Evolutionary conservation across 371 early-diverging fungal species (phyloP).

Genomic region (Aphelidium insulamus): DNA sequence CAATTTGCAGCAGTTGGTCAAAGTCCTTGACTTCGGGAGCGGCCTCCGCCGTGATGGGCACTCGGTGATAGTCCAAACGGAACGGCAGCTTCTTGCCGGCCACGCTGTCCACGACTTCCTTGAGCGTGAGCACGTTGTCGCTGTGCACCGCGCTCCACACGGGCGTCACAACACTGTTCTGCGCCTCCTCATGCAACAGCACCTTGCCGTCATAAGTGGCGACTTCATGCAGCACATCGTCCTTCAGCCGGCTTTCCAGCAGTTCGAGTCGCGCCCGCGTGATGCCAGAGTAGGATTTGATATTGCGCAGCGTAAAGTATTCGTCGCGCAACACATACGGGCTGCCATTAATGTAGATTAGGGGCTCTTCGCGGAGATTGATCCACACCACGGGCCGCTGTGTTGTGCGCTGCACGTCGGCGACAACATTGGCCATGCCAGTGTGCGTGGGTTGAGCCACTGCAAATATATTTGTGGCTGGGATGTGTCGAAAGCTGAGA

Average conservation of each 20-base stretch:
- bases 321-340: conserved; percentile 49
- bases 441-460: conserved; percentile 47
- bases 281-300: conserved; percentile 43
- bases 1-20: conserved; percentile 21
- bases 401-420: conserved; percentile 9
- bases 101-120: conserved; percentile 22
- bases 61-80: conserved; percentile 17
- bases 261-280: conserved; percentile 33
- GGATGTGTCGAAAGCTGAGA: conserved; percentile 18
- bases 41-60: conserved; percentile 36
- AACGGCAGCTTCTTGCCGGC: conserved; percentile 5
- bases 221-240: conserved; percentile 37
- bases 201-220: conserved; percentile 24
- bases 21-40: conserved; percentile 31
- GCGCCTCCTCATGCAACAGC: conserved; percentile 34
- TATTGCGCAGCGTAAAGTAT: conserved; percentile 35
- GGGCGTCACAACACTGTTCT: conserved; percentile 18
- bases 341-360: conserved; percentile 44
- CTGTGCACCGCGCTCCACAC: conserved; percentile 33
- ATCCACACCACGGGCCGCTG: conserved; percentile 32
- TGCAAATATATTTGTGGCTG: conserved; percentile 22
- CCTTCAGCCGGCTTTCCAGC: conserved; percentile 37
- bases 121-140: conserved; percentile 25
- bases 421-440: conserved; percentile 27
- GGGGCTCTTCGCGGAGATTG: conserved; percentile 48